phyloP scores from a whole-genome alignment of 2,329 filamentous ascomycete species.

The Aureobasidium zeae region DNA sequence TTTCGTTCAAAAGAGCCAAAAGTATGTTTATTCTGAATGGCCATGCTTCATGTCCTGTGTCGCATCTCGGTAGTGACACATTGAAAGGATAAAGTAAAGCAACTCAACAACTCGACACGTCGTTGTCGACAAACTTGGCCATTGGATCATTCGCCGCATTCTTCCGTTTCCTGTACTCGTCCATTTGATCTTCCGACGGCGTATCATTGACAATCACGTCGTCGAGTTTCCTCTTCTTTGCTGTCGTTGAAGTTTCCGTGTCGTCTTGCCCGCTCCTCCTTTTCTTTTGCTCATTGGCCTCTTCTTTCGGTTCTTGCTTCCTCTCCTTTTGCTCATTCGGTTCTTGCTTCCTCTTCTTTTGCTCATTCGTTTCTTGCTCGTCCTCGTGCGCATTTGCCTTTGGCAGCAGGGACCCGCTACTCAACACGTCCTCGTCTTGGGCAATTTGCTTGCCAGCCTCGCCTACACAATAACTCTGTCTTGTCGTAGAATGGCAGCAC shows the following conservation, averaged over 20 bases:
- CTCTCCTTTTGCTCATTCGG: conserved; percentile 36
- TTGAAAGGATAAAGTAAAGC: too few relatives aligned
- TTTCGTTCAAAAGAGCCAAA: too few relatives aligned
- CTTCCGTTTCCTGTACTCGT: conserved; percentile 70
- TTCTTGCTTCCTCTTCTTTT: conserved; percentile 34
- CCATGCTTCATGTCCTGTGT: too few relatives aligned
- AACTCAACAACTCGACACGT: too few relatives aligned
- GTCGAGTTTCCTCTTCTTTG: conserved; percentile 68
- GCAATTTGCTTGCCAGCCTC: conserved; percentile 76
- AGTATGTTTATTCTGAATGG: too few relatives aligned
- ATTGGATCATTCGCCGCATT: conserved; percentile 74
- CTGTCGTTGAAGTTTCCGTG: too few relatives aligned
- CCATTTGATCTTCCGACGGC: conserved; percentile 74
- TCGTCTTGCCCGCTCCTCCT: conserved; percentile 16
- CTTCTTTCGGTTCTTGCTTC: conserved; percentile 34
- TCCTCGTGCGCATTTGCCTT: too few relatives aligned
- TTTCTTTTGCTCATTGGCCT: conserved; percentile 32
- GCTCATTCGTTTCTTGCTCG: conserved; percentile 17
- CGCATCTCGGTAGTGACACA: too few relatives aligned
- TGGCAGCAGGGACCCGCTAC: conserved; percentile 40
- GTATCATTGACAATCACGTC: conserved; percentile 74
- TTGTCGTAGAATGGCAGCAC: conserved; percentile 86
- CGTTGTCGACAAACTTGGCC: too few relatives aligned
- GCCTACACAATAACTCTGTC: conserved; percentile 96
- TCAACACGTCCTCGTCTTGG: conserved; percentile 60